Evolutionary conservation across 345 rosid species (phyloP).

Genomic region (Eutrema japonicum): DNA sequence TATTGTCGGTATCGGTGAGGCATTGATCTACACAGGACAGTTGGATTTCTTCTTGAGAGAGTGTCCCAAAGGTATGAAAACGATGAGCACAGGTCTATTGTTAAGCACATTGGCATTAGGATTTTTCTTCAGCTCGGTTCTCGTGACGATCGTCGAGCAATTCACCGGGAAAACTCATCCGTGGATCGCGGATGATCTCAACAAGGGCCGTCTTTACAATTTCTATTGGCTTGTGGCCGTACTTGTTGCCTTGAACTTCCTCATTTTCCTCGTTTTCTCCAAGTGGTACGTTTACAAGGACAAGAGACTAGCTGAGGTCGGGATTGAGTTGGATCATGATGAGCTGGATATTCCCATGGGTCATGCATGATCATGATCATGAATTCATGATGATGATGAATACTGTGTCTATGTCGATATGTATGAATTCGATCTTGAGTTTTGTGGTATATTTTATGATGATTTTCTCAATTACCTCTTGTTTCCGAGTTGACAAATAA

Average conservation of each 20-base stretch:
- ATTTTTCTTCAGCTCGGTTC: slow-evolving; percentile 74
- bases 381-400: slow-evolving; percentile 3
- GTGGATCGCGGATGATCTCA: slow-evolving; percentile 86
- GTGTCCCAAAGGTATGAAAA: slow-evolving; percentile 99
- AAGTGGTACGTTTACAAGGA: slow-evolving; percentile 96
- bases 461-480: slow-evolving; percentile 29
- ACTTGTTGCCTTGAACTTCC: slow-evolving; percentile 64
- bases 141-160: slow-evolving; percentile 76
- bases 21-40: slow-evolving; percentile 83
- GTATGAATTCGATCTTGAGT: slow-evolving; percentile 34
- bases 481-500: slow-evolving; percentile 38
- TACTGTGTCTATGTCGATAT: slow-evolving; percentile 32
- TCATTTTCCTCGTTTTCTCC: slow-evolving; percentile 60
- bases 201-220: slow-evolving; percentile 73
- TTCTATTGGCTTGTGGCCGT: slow-evolving; percentile 89
- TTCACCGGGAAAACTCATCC: slow-evolving; percentile 56
- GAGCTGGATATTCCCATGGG: slow-evolving; percentile 44
- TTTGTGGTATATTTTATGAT: slow-evolving; percentile 38
- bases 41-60: slow-evolving; percentile 91
- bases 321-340: slow-evolving; percentile 74
- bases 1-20: slow-evolving; percentile 89
- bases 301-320: slow-evolving; percentile 69
- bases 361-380: slow-evolving; percentile 46
- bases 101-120: slow-evolving; percentile 89
- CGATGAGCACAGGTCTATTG: slow-evolving; percentile 91